A percentile compares a stretch with the other conserved stretches of the same genome.
phyloP scores from a whole-genome alignment of 2,329 filamentous ascomycete genomes.

The Blastomyces emzantsi region DNA sequence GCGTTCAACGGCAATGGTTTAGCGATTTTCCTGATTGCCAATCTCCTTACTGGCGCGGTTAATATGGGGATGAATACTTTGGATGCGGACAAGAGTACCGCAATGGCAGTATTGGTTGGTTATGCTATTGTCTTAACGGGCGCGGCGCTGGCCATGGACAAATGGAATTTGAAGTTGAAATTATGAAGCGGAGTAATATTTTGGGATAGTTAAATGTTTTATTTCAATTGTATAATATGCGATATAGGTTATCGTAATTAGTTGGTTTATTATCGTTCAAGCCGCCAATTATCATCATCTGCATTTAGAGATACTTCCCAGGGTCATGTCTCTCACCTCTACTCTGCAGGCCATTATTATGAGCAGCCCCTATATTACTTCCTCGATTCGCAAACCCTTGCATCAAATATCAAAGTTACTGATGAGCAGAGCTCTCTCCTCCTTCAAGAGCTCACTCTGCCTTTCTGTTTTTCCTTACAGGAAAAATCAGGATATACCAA shows the following conservation, averaged over 20 bases:
- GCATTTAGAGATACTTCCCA: too few relatives aligned
- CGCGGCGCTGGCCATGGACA: slow-evolving; percentile 46
- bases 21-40: slow-evolving; percentile 75
- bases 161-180: slow-evolving; percentile 27
- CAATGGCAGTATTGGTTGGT: slow-evolving; percentile 64
- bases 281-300: neutral
- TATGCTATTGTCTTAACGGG: slow-evolving; percentile 62
- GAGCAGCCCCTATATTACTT: too few relatives aligned
- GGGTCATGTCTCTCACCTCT: too few relatives aligned
- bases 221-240: neutral
- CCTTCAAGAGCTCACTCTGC: too few relatives aligned
- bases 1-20: slow-evolving; percentile 87
- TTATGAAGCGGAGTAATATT: slow-evolving; percentile 12
- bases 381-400: too few relatives aligned
- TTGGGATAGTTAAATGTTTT: neutral
- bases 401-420: too few relatives aligned
- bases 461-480: too few relatives aligned
- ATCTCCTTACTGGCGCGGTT: slow-evolving; percentile 77
- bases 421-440: too few relatives aligned
- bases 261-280: neutral
- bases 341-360: too few relatives aligned
- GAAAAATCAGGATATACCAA: too few relatives aligned
- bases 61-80: slow-evolving; percentile 83
- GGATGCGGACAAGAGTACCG: slow-evolving; percentile 52
- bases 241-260: neutral